phyloP scores from a whole-genome alignment of 345 rosid species.

The Syzygium grande region DNA sequence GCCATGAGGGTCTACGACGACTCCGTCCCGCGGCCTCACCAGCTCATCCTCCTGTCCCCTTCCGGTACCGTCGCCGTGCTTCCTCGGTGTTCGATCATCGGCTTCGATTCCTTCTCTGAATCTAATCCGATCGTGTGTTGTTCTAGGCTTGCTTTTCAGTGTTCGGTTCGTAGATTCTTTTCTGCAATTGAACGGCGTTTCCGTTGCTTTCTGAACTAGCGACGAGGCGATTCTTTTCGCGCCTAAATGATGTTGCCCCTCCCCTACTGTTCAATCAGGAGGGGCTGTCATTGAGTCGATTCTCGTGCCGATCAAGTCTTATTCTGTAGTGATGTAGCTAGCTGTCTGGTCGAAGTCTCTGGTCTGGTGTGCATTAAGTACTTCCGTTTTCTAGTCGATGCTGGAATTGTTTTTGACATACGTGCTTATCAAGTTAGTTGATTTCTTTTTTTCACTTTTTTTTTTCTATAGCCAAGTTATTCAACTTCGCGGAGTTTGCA shows the following conservation, averaged over 20 bases:
- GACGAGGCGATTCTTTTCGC: background rate
- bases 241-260: background rate
- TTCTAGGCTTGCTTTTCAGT: background rate
- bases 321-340: background rate
- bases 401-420: background rate
- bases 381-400: background rate
- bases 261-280: background rate
- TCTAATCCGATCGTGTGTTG: background rate
- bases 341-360: background rate
- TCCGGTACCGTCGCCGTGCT: constrained; percentile 44
- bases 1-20: constrained; percentile 77
- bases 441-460: background rate
- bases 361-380: background rate
- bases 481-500: background rate
- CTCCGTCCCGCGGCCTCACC: constrained; percentile 55
- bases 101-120: background rate
- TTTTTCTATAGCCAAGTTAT: background rate
- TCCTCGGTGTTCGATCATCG: background rate
- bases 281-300: background rate
- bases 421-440: background rate
- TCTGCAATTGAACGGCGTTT: background rate
- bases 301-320: background rate
- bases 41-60: constrained; percentile 93
- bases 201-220: background rate
- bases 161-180: background rate